Conservation (phyloP, 768 basidiomycete species). For the Cystofilobasidium bisporidii region DNA sequence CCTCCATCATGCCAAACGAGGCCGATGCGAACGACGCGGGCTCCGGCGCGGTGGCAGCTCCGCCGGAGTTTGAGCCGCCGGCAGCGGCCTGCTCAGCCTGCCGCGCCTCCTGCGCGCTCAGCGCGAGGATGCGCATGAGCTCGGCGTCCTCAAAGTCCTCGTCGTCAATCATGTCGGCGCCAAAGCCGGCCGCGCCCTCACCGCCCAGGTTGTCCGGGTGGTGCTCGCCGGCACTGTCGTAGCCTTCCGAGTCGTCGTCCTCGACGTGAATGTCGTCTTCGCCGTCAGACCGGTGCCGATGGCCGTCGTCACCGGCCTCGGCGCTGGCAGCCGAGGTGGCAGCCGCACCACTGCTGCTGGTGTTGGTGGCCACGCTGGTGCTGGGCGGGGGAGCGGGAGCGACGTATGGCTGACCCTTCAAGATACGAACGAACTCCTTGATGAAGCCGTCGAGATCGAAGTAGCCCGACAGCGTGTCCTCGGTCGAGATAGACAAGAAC, state of each 20-base stretch:
- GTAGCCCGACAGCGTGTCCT: constrained; percentile 92
- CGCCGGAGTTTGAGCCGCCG: not conserved
- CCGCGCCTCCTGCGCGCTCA: constrained; percentile 46
- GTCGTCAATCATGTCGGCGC: constrained; percentile 43
- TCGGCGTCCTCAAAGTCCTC: constrained; percentile 62
- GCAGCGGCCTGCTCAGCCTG: constrained; percentile 4
- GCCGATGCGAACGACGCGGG: not conserved
- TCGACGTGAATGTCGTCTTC: constrained; percentile 62
- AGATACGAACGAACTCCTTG: constrained; percentile 78
- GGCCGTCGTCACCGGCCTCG: constrained; percentile 4
- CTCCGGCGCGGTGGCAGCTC: not conserved
- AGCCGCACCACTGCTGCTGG: constrained; percentile 9
- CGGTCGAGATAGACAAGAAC: constrained; percentile 86
- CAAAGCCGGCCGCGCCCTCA: constrained; percentile 27
- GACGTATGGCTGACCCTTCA: constrained; percentile 48
- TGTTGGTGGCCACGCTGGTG: not conserved
- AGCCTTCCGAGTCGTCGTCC: constrained; percentile 51
- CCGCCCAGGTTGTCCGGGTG: constrained; percentile 42
- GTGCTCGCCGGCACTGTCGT: constrained; percentile 47
- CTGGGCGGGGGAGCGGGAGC: not conserved
- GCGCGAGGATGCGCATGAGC: constrained; percentile 74
- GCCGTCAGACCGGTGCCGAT: constrained; percentile 22
- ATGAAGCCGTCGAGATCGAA: constrained; percentile 90
- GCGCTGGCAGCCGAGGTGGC: constrained; percentile 33
- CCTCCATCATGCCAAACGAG: constrained; percentile 27